Evolutionary conservation across 1,284 basidiomycete genomes (phyloP), one percentile per base, ranked within the genome.

Genomic region (Pulveroboletus sp.): DNA sequence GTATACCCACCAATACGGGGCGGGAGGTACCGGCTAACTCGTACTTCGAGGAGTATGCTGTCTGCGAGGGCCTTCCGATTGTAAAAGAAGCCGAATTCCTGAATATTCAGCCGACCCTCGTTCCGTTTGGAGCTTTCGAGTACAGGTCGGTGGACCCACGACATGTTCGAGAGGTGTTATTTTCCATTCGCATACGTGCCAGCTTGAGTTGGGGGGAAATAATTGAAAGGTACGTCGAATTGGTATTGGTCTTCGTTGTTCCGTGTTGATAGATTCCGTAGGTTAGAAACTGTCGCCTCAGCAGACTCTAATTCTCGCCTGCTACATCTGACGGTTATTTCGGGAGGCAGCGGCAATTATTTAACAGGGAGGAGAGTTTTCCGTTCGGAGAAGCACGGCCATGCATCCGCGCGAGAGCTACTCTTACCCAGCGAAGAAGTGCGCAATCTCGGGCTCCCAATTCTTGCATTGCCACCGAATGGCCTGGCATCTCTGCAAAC

Each of bases 1-100:
- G 93, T 66, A 83, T 99, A 21, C 94, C 94, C 1, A 96, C 94
- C 7, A 63, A 56, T 35, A 37, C 16, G 19, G 68, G 68, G 16
- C 29, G 33, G 21, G 21, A 13, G 43, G 36, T 35, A 0, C 67
- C 68, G 5, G 15, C 29, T 12, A 37, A 67, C 2, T 61, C 65
- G 8, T 71, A 68, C 24, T 69, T 71, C 15, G 52, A 47, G 3
- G 54, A 57, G 13, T 67, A 56, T 11, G 59, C 70, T 32, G 40
- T 67, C 11, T 68, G 60, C 29, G 37, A 26, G 17, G 33, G 55
- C 26, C 50, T 71, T 16, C 61, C 66, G n/a, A 56, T 67, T 7
- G 56, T 36, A 10, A 36, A 11, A 17, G 62, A 51, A 36, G 7
- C 2, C 2, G 13, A 33, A 8, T 61, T 61, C 37, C 6, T 37